phyloP scores from a whole-genome alignment of 306 rosid species.

The Castanopsis chinensis region DNA sequence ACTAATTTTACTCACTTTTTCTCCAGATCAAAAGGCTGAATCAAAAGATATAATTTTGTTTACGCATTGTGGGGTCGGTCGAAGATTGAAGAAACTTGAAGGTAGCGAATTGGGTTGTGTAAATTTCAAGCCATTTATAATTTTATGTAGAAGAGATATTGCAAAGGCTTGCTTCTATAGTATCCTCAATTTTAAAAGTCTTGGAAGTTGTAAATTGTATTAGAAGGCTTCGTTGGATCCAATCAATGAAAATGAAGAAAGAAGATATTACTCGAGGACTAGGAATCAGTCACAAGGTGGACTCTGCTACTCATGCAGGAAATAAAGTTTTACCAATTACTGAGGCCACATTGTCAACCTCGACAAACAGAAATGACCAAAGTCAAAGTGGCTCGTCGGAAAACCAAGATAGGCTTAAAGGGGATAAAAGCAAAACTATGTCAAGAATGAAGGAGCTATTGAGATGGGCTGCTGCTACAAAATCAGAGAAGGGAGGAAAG shows the following conservation, averaged over 20 bases:
- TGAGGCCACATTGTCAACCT: constrained; percentile 45
- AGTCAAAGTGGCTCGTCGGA: constrained; percentile 31
- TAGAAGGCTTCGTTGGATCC: constrained; percentile 28
- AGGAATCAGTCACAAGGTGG: constrained; percentile 40
- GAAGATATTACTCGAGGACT: constrained; percentile 44
- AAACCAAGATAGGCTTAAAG: constrained; percentile 40
- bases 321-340: constrained; percentile 73
- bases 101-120: constrained; percentile 34
- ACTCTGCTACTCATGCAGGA: constrained; percentile 46
- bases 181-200: constrained; percentile 43
- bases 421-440: constrained; percentile 48
- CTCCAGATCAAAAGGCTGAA: constrained; percentile 45
- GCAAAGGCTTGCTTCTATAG: constrained; percentile 53
- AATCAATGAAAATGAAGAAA: constrained; percentile 61
- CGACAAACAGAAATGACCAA: constrained; percentile 30
- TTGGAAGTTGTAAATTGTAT: constrained; percentile 4
- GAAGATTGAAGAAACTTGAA: constrained; percentile 26
- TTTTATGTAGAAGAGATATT: constrained; percentile 46
- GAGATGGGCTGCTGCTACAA: constrained; percentile 85
- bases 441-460: constrained; percentile 87
- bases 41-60: constrained; percentile 31
- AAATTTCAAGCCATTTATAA: constrained; percentile 43
- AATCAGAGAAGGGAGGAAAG: constrained; percentile 68
- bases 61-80: constrained; percentile 27
- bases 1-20: not conserved